These are phyloP conservation scores for Gryganskiella cystojenkinii DNA, from an alignment of 192 early-diverging fungal species.

Conservation along the genomic window DNA sequence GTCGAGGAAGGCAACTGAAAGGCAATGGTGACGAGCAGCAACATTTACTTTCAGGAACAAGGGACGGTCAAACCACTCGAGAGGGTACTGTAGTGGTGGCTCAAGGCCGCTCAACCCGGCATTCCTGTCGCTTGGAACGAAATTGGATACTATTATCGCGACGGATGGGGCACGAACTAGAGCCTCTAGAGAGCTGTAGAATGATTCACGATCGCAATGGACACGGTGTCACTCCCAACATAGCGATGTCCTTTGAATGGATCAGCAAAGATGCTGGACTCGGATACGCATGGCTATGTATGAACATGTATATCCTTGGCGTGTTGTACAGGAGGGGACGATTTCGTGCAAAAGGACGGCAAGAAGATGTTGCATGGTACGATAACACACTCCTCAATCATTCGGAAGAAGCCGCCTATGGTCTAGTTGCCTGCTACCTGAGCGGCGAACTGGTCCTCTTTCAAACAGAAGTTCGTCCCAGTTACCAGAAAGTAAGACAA, in stretches of 20 bases:
- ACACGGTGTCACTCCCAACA: conserved; percentile 65
- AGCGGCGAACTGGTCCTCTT: too few species aligned
- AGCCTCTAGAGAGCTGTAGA: conserved; percentile 58
- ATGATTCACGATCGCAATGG: conserved; percentile 79
- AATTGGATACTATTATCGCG: conserved; percentile 71
- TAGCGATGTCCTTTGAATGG: conserved; percentile 69
- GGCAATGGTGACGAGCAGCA: conserved; percentile 50
- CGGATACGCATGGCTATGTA: conserved; percentile 62
- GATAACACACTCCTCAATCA: conserved; percentile 66
- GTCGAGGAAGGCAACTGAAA: conserved; percentile 51
- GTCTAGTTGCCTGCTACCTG: conserved; percentile 84
- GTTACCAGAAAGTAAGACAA: too few species aligned
- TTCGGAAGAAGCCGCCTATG: conserved; percentile 62
- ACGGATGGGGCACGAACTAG: conserved; percentile 65
- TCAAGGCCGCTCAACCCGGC: conserved; percentile 61
- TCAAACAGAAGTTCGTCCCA: too few species aligned
- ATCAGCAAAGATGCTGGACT: conserved; percentile 72
- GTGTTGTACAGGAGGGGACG: conserved; percentile 76
- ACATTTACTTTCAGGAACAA: conserved; percentile 49
- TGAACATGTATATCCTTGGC: conserved; percentile 79
- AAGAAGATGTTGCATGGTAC: conserved; percentile 67
- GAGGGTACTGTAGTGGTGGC: conserved; percentile 68
- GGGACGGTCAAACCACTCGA: conserved; percentile 37
- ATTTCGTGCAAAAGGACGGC: conserved; percentile 62
- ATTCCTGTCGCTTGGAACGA: conserved; percentile 56